Evolutionary conservation across 2,329 filamentous ascomycete species (phyloP), one percentile per base, ranked within the genome.

Genomic region (Cladosporium sp.): DNA sequence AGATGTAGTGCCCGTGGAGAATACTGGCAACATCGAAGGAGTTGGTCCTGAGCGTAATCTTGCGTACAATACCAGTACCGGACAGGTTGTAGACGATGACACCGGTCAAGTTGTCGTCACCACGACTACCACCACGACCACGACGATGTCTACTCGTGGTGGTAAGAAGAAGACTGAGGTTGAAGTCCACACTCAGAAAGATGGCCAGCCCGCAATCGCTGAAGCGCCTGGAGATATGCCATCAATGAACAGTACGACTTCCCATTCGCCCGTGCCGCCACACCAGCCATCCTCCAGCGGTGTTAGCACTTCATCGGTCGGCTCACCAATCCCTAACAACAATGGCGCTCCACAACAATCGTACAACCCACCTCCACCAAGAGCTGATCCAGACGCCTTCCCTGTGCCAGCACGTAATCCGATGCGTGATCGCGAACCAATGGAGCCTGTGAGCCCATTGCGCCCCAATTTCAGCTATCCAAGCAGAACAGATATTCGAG

Each of bases 71-170:
- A 63, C 63, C 51, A 52, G 57, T 8, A 70, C 67, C 9, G 69
- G 69, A 36, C 65, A 69, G 37, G 66, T 70, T 7, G 40, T 66
- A n/a, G 69, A 71, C 28, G 63, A 70, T 19, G 65, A 68, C 28
- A 70, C 67, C 1, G 69, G 68, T 5, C 65, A 70, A 56, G 61
- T 69, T 3, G 66, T 71, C 15, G 65, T 65, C 6, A 69, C 66
- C 3, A 64, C 66, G 2, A 70, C 69, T 2, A 70, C 69, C 3
- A 71, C 68, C 9, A 71, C 69, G 3, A 71, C 69, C 6, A 71
- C 69, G 14, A 70, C 68, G 11, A 70, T 66, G 9, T 67, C 66
- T 1, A 69, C 65, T 6, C 62, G 56, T 17, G 47, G 34, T 50
- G 60, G 63, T 12, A 65, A 64, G 50, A 64, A 61, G 43, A 57